Base-by-base conservation (phyloP, 176 grass and related monocot genomes). In the Guadua angustifolia region DNA sequence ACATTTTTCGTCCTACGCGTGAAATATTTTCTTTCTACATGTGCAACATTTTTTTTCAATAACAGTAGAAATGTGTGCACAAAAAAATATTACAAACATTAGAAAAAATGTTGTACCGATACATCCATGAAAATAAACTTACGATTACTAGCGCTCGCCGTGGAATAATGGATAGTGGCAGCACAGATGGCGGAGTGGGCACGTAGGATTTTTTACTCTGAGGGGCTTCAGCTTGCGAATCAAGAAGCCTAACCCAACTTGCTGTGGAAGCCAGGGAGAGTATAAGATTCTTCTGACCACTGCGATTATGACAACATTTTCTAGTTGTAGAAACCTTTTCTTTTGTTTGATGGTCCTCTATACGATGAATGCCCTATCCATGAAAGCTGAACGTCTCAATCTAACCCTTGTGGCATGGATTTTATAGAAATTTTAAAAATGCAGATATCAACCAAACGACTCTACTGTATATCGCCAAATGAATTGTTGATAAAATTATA, bases 171-270 rank as follows among this genome's bases (percentile, higher is more conserved):
- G 40, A 44, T 11, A 11, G 64, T 51, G 76, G 69, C 77, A 73
- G 39, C 24, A 16, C 17, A 72, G 44, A 2, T 33, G 26, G 56
- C 73, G 50, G 63, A 66, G 19, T 40, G 82, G 82, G 53, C 87
- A 68, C 77, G 69, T 33, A 10, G 39, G 75, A 14, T 78, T 55
- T 0, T 50, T 62, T 7, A 47, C 19, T 29, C 33, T 4, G 2
- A 19, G 1, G 7, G 14, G 17, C 7, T 9, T 1, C 40, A 73
- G 40, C 77, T 80, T 80, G 14, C 68, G 13, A 12, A 17, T 5
- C 46, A 86, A 66, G 84, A 9, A 66, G 21, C 22, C 32, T 7
- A 9, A 73, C 8, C 4, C 57, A 36, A 12, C 69, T 58, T 81
- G 25, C 7, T 24, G 11, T 5, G 46, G 44, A 84, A 83, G 81